Base-by-base conservation (phyloP, 495 filamentous ascomycete genomes). In the Hypomontagnella monticulosa region DNA sequence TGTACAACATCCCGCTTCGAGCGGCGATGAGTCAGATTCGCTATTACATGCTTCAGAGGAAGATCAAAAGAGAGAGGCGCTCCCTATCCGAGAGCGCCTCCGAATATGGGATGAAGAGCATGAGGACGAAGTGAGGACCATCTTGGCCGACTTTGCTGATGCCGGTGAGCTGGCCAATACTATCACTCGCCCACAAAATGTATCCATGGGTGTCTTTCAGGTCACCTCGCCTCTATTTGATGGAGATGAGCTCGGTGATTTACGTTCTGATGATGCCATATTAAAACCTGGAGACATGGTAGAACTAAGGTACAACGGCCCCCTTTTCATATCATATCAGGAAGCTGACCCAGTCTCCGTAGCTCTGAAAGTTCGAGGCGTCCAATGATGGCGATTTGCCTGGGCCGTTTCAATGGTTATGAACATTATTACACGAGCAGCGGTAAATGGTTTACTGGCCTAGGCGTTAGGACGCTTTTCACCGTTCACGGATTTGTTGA, bases 201-300 rank as follows among this genome's bases (percentile, higher is more conserved):
- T 61, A 18, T 32, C 60, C 46, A 66, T 71, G 54, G 79, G 78
- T 16, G 76, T 79, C 32, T 76, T 78, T 10, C 76, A 76, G 4
- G 74, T 79, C 15, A 51, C 76, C 53, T 23, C 64, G 37, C 52
- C 75, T 9, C 14, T 76, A 32, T 79, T 77, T 43, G 72, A 73
- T 55, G 71, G 71, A 19, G 78, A 78, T 57, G 78, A 78, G 41
- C 40, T 79, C 12, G 71, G 75, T 12, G 78, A 83, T 66, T 56
- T 78, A 14, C 67, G 75, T 19, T 63, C 61, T 34, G 71, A 73
- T 10, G 67, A 71, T 53, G 63, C 72, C 11, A 66, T 56, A 36
- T 75, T 95, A 11, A 76, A 85, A 27, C 82, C 86, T 6, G 93
- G 93, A 10, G 93, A 96, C 71, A 73, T 96, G 56, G 85, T 93